Percentiles rank a stretch among this genome's conserved stretches.
Conservation (phyloP, 345 rosid genomes). For the Eucalyptus camaldulensis region DNA sequence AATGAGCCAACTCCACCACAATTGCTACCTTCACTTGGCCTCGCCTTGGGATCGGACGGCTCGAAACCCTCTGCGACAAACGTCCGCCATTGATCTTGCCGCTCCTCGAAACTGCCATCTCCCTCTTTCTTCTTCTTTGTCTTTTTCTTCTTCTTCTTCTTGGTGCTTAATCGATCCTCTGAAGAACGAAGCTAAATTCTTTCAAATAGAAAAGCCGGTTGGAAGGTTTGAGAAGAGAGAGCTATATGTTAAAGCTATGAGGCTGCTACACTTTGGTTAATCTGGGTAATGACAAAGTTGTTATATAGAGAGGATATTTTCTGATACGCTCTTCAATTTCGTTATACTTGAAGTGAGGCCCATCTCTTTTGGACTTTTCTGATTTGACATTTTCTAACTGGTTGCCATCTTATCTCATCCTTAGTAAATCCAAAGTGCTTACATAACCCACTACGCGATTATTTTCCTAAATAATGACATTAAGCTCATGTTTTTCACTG, state of each 20-base stretch:
- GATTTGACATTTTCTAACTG: neutral
- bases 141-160: no score
- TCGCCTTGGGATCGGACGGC: no score
- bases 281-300: neutral
- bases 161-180: neutral
- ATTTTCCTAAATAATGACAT: no score
- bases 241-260: neutral
- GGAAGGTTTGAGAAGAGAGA: neutral
- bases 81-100: no score
- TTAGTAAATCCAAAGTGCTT: no score
- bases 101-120: no score
- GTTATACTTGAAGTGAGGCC: neutral
- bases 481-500: no score
- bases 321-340: neutral
- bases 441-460: neutral
- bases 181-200: neutral
- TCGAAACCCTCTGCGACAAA: no score
- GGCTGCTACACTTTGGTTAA: neutral
- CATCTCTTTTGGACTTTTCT: neutral
- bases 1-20: constrained; percentile 17
- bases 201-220: neutral
- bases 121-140: neutral
- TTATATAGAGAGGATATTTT: neutral
- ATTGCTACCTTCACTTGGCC: no score
- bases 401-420: neutral